Conservation (phyloP, 352 stramenopile species). For the Phytophthora meadii region DNA sequence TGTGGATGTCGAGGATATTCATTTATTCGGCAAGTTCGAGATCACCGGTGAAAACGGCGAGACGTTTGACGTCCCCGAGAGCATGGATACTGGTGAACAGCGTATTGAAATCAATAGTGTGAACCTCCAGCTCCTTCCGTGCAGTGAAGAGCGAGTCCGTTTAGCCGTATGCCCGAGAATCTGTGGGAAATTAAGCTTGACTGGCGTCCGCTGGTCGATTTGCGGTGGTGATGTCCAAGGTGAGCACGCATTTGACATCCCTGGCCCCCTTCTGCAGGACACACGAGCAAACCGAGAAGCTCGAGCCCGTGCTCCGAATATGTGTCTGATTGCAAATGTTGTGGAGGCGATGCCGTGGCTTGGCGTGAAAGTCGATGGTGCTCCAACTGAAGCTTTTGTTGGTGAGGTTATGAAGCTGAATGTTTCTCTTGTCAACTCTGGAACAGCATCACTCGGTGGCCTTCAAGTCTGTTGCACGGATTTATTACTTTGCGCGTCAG, state of each 20-base stretch:
- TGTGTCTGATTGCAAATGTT: slow-evolving; percentile 76
- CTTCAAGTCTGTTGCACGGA: slow-evolving; percentile 77
- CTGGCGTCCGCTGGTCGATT: slow-evolving; percentile 84
- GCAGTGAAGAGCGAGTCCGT: slow-evolving; percentile 78
- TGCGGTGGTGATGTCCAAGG: slow-evolving; percentile 82
- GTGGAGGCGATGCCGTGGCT: slow-evolving; percentile 84
- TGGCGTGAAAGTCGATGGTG: slow-evolving; percentile 65
- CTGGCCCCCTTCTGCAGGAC: slow-evolving; percentile 81
- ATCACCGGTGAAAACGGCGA: slow-evolving; percentile 23
- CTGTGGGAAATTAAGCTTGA: slow-evolving; percentile 66
- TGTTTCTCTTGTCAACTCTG: slow-evolving; percentile 62
- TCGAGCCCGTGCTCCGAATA: slow-evolving; percentile 76
- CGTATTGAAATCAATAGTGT: slow-evolving; percentile 70
- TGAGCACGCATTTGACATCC: slow-evolving; percentile 84
- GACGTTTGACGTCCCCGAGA: slow-evolving; percentile 60
- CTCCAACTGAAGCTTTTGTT: slow-evolving; percentile 53
- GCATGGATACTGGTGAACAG: slow-evolving; percentile 21
- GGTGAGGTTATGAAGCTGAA: slow-evolving; percentile 72
- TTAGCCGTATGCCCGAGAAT: slow-evolving; percentile 69
- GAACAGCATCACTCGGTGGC: slow-evolving; percentile 51
- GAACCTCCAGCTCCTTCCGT: slow-evolving; percentile 79
- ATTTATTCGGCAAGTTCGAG: slow-evolving; percentile 83
- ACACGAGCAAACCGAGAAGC: slow-evolving; percentile 77
- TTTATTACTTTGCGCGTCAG: slow-evolving; percentile 60
- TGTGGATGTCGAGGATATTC: slow-evolving; percentile 82